These are phyloP conservation scores for Globisporangium spiculum DNA, from an alignment of 352 stramenopile species.

Conservation along the genomic window DNA sequence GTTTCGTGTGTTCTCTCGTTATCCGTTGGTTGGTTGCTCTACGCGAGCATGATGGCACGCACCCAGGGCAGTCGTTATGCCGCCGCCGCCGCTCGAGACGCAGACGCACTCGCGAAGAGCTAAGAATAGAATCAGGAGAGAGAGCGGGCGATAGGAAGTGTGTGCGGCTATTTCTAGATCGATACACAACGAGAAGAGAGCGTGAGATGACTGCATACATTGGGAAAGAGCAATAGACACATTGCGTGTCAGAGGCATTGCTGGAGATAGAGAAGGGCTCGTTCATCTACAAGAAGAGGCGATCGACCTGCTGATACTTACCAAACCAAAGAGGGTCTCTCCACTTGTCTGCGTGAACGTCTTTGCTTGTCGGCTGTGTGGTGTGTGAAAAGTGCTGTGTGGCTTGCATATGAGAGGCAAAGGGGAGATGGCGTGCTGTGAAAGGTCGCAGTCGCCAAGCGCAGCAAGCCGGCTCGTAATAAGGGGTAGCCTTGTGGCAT, in stretches of 20 bases:
- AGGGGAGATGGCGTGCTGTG: background rate
- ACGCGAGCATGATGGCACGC: background rate
- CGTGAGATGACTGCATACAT: background rate
- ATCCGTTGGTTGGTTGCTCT: background rate
- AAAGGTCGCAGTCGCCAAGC: conserved; percentile 7
- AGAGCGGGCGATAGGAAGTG: background rate
- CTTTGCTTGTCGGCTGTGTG: background rate
- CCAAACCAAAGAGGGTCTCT: background rate
- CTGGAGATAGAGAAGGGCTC: background rate
- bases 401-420: conserved; percentile 4
- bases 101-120: background rate
- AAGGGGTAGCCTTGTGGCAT: background rate
- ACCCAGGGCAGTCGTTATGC: background rate
- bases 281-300: background rate
- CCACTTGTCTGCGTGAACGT: background rate
- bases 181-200: background rate
- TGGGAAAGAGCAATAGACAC: background rate
- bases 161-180: background rate
- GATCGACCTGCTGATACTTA: background rate
- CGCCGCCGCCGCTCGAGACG: background rate
- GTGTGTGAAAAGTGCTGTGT: background rate
- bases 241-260: background rate
- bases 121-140: background rate
- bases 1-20: conserved; percentile 6
- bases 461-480: background rate